These are phyloP conservation scores for Calonectria leucothoes DNA, from an alignment of 2,329 filamentous ascomycete genomes.

Conservation along the genomic window DNA sequence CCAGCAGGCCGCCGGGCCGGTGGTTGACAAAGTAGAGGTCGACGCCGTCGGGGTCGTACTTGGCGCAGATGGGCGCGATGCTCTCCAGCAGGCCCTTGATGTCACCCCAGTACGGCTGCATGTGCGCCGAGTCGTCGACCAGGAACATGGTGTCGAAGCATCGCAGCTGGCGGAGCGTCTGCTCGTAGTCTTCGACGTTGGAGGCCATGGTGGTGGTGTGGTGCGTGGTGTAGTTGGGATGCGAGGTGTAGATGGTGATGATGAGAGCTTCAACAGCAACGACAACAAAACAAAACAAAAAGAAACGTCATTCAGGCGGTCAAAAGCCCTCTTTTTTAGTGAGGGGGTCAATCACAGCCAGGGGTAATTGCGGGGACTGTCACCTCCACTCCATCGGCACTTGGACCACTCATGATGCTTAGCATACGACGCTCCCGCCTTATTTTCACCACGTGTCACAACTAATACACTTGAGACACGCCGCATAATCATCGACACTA, in stretches of 20 bases:
- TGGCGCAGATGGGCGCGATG: conserved; percentile 25
- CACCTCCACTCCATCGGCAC: background rate
- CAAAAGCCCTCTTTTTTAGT: background rate
- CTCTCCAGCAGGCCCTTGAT: conserved; percentile 16
- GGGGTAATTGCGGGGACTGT: conserved; percentile 4
- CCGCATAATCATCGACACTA: background rate
- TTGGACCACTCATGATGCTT: background rate
- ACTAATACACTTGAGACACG: background rate
- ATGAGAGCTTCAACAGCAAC: background rate
- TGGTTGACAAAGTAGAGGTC: conserved; percentile 28
- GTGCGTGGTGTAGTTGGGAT: background rate
- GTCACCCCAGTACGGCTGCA: conserved; percentile 22
- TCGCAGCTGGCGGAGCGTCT: conserved; percentile 10
- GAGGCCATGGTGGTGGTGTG: background rate
- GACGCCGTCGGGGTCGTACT: conserved; percentile 25
- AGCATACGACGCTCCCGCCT: background rate
- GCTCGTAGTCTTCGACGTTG: background rate
- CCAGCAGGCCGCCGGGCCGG: conserved; percentile 21
- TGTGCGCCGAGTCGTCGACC: conserved; percentile 23
- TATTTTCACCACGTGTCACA: conserved; percentile 1
- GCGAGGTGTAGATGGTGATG: background rate
- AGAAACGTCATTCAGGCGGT: background rate
- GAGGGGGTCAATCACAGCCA: conserved; percentile 1
- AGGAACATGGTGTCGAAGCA: conserved; percentile 26
- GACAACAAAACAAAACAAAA: background rate